These are phyloP conservation scores for Hyphopichia burtonii DNA, from an alignment of 1,139 yeast genomes.

Conservation along the genomic window DNA sequence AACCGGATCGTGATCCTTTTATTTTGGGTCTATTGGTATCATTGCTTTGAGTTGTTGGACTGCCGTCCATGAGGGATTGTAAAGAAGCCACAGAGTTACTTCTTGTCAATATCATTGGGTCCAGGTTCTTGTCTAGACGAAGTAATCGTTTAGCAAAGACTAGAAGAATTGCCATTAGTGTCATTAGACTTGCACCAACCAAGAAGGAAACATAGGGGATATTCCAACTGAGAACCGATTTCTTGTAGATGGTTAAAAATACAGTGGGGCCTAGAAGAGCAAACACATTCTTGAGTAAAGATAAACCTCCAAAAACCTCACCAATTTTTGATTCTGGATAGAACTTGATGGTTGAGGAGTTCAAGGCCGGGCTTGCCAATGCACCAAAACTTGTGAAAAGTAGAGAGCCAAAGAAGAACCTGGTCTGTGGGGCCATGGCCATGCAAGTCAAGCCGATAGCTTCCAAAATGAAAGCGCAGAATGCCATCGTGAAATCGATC, in stretches of 20 bases:
- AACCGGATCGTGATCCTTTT: neutral
- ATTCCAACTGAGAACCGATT: constrained; percentile 10
- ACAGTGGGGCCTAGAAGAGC: constrained; percentile 20
- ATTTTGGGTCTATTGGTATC: neutral
- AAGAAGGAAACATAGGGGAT: constrained; percentile 18
- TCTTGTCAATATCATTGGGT: constrained; percentile 15
- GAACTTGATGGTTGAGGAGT: constrained; percentile 36
- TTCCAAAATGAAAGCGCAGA: constrained; percentile 35
- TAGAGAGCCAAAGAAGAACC: constrained; percentile 17
- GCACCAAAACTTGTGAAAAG: constrained; percentile 51
- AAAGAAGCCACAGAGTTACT: constrained; percentile 13
- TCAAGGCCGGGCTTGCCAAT: constrained; percentile 31
- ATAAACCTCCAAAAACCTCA: constrained; percentile 39
- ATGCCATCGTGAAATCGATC: constrained; percentile 47
- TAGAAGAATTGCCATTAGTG: constrained; percentile 8
- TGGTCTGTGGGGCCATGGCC: constrained; percentile 17
- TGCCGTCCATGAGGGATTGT: no score
- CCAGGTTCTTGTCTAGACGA: constrained; percentile 9
- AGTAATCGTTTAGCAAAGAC: constrained; percentile 14
- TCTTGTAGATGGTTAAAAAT: constrained; percentile 23
- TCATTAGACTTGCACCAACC: constrained; percentile 8
- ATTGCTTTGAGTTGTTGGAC: no score
- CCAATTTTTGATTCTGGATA: constrained; percentile 41
- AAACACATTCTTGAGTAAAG: constrained; percentile 27
- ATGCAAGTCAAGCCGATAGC: constrained; percentile 37